Base-by-base conservation (phyloP, 257 asterid genomes). In the Fraxinus americana region DNA sequence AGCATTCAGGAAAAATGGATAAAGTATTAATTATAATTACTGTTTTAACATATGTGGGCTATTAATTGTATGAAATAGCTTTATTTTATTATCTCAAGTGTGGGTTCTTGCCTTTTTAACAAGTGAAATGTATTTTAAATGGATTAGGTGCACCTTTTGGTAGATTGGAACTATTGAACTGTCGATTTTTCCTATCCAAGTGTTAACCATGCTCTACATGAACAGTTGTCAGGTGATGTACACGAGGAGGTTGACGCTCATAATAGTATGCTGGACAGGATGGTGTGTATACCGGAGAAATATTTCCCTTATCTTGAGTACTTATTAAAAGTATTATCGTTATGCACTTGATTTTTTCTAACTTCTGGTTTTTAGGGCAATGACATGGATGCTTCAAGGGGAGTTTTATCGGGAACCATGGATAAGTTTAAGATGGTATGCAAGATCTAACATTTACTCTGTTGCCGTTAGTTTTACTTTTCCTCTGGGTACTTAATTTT, bases 381-480 rank as follows among this genome's bases (percentile, higher is more conserved):
- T 54, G 98, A 91, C 83, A 92, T 95, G 99, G 99, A 95, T 87
- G 79, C 97, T 81, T 95, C 99, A 17, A 90, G 99, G 80, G 99
- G 98, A 76, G 86, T 95, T 76, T 76, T 95, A 63, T 88, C 98
- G n/a, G 99, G 99, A 83, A 92, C 99, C 69, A 90, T 95, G 98
- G 99, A 95, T 83, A 95, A 91, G 83, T 92, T 95, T 78, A 95
- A 91, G 91, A 92, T 79, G 98, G 99, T 95, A 86, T n/a, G 61
- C 54, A 43, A 25, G 39, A 79, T 30, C 14, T 63, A 34, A 57
- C 43, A 41, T 57, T 23, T 32, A 0, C 67, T 4, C n/a, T 27
- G 69, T 52, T 66, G 2, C 4, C 32, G 59, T 48, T 5, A 30
- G 12, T 4, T 50, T 74, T 43, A 61, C 70, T 19, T 54, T 25